These are phyloP conservation scores for Brassica incana DNA, from an alignment of 345 rosid genomes.

Conservation along the genomic window DNA sequence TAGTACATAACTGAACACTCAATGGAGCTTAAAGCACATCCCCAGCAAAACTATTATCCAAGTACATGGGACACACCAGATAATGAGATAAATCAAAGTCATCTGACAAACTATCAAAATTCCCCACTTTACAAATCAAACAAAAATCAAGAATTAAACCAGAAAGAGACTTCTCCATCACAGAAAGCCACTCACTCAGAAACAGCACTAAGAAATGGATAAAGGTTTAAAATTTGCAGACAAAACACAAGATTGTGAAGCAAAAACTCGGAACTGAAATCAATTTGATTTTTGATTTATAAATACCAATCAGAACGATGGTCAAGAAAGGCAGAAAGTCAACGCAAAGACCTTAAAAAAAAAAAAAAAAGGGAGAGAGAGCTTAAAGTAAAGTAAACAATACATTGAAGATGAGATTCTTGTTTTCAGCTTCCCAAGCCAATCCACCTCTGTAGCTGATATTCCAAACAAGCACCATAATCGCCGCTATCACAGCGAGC, in stretches of 20 bases:
- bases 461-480: constrained; percentile 83
- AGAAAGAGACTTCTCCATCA: not conserved
- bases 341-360: constrained; percentile 18
- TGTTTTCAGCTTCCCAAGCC: constrained; percentile 89
- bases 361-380: not conserved
- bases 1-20: not conserved
- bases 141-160: not conserved
- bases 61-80: not conserved
- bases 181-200: not conserved
- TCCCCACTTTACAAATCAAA: not conserved
- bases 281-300: not conserved
- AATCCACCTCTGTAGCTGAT: constrained; percentile 80
- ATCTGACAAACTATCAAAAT: not conserved
- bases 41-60: not conserved
- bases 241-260: not conserved
- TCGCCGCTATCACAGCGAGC: constrained; percentile 56
- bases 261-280: not conserved
- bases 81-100: not conserved
- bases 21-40: not conserved
- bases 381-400: not conserved
- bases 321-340: constrained; percentile 6
- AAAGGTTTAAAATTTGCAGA: not conserved
- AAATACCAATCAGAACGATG: not conserved
- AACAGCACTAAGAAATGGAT: not conserved
- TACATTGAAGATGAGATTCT: constrained; percentile 92